Base-by-base conservation (phyloP, 176 grass and related monocot genomes). In the Olyra latifolia region DNA sequence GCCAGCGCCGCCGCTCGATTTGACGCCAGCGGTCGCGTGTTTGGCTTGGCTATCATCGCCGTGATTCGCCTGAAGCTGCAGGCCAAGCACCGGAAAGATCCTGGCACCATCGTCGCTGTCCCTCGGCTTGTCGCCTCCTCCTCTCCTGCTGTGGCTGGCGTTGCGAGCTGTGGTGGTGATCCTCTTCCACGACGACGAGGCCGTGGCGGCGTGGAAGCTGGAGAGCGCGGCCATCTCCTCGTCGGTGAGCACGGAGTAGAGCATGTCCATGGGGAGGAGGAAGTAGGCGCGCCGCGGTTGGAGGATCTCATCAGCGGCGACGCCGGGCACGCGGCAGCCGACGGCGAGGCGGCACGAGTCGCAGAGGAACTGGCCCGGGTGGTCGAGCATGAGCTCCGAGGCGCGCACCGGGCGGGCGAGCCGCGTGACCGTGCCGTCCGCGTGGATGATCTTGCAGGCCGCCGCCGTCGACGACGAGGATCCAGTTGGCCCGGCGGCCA, bases 231-330 rank as follows among this genome's bases (percentile, higher is more conserved):
- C 84, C 92, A 93, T 91, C 88, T 98, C 96, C 23, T 95, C 96
- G 53, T 91, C 78, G 20, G 96, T 98, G 84, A 98, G 96, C 60
- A 98, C 92, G 60, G 96, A 98, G 86, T 95, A 98, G 55, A 98
- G 84, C 86, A 98, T 94, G 90, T 95, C 96, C 80, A 95, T 83
- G 20, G 92, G 96, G 11, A 98, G 92, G 10, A 98, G 88, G 78
- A 95, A 95, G 90, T 98, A 98, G 0, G 88, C 64, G 28, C 58
- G 90, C 52, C 60, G 81, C 44, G 88, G 83, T 58, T 85, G 47
- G 75, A 98, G 96, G 77, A 85, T 38, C 82, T 91, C 88, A 60
- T 95, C 92, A 3, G 86, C 88, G 0, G 57, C 67, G 2, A 98
- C 74, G 0, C 92, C 96, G 0, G 96, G 90, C 3, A 98, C 70